Evolutionary conservation across 169 alveolate species (phyloP).

Genomic region (Besnoitia besnoiti): DNA sequence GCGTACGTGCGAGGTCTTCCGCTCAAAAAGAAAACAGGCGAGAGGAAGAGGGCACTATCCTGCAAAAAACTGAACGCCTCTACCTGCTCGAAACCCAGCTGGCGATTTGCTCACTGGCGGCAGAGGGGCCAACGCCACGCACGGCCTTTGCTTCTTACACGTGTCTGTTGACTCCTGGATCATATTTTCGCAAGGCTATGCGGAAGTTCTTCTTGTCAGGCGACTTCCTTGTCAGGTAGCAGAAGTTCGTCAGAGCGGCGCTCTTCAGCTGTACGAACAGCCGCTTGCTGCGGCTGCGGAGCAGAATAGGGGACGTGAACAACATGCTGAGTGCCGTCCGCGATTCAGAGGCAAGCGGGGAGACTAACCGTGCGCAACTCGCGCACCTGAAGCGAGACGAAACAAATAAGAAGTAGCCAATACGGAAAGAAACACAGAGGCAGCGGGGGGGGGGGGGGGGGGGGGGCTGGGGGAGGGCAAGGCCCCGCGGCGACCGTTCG

Average conservation of each 20-base stretch:
- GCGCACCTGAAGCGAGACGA: background rate
- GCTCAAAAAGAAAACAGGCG: background rate
- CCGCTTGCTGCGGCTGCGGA: constrained; percentile 83
- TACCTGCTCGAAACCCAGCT: too few relatives aligned
- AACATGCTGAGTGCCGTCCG: constrained; percentile 75
- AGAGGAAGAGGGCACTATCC: too few relatives aligned
- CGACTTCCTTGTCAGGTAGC: constrained; percentile 81
- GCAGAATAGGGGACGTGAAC: constrained; percentile 74
- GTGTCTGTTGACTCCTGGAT: constrained; percentile 83
- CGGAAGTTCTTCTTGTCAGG: constrained; percentile 81
- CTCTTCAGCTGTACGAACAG: constrained; percentile 80
- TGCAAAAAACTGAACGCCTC: too few relatives aligned
- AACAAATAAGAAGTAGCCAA: background rate
- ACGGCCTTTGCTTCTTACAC: too few relatives aligned
- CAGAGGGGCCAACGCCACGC: too few relatives aligned
- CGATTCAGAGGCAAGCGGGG: constrained; percentile 28
- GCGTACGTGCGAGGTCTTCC: too few relatives aligned
- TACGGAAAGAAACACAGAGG: background rate
- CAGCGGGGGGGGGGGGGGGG: too few relatives aligned
- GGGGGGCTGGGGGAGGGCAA: too few relatives aligned
- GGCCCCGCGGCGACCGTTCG: too few relatives aligned
- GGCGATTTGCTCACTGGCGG: too few relatives aligned
- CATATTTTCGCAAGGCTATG: constrained; percentile 83
- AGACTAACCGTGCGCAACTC: background rate
- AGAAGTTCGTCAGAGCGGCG: constrained; percentile 82